These are phyloP conservation scores for Apiospora marii DNA, from an alignment of 2,329 filamentous ascomycete species.

Conservation along the genomic window DNA sequence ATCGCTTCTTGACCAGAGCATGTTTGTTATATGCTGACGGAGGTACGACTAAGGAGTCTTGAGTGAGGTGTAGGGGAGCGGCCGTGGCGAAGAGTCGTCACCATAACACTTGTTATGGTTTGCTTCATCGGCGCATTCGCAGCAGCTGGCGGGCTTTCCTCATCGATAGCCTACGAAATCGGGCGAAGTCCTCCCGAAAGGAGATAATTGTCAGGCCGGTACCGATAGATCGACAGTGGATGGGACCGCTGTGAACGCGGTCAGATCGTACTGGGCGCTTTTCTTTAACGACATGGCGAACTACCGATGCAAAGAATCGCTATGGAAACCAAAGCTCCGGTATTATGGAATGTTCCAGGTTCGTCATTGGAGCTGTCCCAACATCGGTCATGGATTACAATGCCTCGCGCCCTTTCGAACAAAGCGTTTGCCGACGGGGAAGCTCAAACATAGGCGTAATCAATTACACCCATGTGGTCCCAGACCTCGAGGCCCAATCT, in stretches of 20 bases:
- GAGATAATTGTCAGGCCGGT: constrained; percentile 23
- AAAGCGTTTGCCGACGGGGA: constrained; percentile 24
- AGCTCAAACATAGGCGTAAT: too few relatives aligned
- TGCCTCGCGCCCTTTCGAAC: constrained; percentile 30
- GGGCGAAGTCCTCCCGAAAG: constrained; percentile 30
- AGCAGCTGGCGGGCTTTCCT: constrained; percentile 31
- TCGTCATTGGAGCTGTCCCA: constrained; percentile 19
- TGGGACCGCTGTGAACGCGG: too few relatives aligned
- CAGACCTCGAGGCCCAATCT: neutral
- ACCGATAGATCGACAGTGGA: neutral
- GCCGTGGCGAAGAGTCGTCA: too few relatives aligned
- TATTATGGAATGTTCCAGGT: constrained; percentile 28
- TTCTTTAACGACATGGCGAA: constrained; percentile 28
- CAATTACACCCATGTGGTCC: neutral
- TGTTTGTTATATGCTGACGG: too few relatives aligned
- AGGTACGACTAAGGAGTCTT: too few relatives aligned
- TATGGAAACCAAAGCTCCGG: constrained; percentile 23
- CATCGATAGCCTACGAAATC: constrained; percentile 29
- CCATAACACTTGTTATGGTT: too few relatives aligned
- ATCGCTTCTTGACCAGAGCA: too few relatives aligned
- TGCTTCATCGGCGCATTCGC: constrained; percentile 25
- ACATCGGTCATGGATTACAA: constrained; percentile 7
- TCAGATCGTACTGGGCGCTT: too few relatives aligned
- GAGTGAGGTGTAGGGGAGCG: too few relatives aligned
- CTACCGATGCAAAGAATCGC: constrained; percentile 33